Evolutionary conservation across 1,284 basidiomycete genomes (phyloP).

Genomic region (Phellopilus nigrolimitatus): DNA sequence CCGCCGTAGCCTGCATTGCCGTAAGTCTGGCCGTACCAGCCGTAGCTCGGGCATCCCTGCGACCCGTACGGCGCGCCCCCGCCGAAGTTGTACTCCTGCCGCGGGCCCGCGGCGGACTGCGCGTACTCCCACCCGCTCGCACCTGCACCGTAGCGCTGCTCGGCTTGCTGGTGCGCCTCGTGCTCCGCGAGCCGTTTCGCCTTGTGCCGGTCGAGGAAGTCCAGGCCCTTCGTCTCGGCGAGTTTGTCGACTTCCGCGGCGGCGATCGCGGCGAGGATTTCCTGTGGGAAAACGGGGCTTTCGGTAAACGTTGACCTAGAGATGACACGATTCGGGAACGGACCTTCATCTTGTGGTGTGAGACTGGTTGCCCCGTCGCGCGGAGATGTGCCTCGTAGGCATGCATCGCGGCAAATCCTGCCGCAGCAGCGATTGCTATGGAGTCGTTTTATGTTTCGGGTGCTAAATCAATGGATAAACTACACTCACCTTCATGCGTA

Average conservation of each 20-base stretch:
- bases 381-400: constrained; percentile 28
- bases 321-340: background rate
- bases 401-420: constrained; percentile 28
- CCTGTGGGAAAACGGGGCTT: constrained; percentile 11
- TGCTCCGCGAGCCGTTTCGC: constrained; percentile 24
- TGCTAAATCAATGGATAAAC: background rate
- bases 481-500: constrained; percentile 24
- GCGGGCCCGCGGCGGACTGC: constrained; percentile 6
- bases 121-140: constrained; percentile 24
- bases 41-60: constrained; percentile 16
- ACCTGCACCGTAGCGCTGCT: constrained; percentile 21
- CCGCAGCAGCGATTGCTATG: constrained; percentile 27
- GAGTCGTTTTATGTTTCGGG: background rate
- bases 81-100: constrained; percentile 14
- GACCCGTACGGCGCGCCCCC: constrained; percentile 14
- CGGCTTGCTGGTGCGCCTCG: constrained; percentile 24
- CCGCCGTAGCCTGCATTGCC: constrained; percentile 3
- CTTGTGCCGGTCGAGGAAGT: constrained; percentile 25
- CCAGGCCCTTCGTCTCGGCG: constrained; percentile 27
- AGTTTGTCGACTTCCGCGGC: constrained; percentile 29
- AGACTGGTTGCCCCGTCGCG: constrained; percentile 25
- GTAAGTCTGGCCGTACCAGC: constrained; percentile 16
- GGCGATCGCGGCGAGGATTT: constrained; percentile 27
- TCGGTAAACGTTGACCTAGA: background rate
- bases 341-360: constrained; percentile 25